Conservation (phyloP, 2,329 filamentous ascomycete genomes). For the Chlorencoelia australis region DNA sequence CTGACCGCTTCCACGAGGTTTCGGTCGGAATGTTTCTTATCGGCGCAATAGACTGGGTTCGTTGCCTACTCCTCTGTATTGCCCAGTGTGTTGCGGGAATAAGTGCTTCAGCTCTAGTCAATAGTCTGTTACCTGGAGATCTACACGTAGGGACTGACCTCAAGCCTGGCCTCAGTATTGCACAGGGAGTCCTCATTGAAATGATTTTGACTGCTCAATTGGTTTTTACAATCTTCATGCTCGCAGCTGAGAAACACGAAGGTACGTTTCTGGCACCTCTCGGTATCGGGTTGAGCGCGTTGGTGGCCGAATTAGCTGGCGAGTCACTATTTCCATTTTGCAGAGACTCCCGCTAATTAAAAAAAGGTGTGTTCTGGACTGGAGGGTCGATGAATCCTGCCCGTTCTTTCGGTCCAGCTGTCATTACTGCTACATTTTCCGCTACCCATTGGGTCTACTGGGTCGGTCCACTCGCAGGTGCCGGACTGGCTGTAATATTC, state of each 20-base stretch:
- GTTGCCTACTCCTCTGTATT: conserved; percentile 25
- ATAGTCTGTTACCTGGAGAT: conserved; percentile 33
- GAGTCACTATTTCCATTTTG: background rate
- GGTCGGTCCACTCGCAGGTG: conserved; percentile 40
- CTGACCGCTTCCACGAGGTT: conserved; percentile 17
- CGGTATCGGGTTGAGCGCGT: conserved; percentile 36
- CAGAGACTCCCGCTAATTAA: background rate
- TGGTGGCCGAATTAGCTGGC: conserved; percentile 33
- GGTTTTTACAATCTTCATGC: conserved; percentile 40
- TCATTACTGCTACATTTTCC: conserved; percentile 32
- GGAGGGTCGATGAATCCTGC: conserved; percentile 39
- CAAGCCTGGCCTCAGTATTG: conserved; percentile 30
- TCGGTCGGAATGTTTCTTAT: conserved; percentile 30
- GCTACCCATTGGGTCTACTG: conserved; percentile 39
- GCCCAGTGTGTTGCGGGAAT: conserved; percentile 29
- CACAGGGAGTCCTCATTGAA: conserved; percentile 40
- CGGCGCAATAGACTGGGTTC: conserved; percentile 27
- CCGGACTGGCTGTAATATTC: conserved; percentile 37
- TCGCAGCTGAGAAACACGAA: conserved; percentile 40
- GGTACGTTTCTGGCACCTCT: conserved; percentile 39
- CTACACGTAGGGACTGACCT: conserved; percentile 35
- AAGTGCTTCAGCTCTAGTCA: conserved; percentile 33
- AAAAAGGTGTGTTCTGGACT: conserved; percentile 35
- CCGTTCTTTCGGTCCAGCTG: conserved; percentile 37
- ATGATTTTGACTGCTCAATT: conserved; percentile 39